phyloP scores from a whole-genome alignment of 768 basidiomycete species.

The Pleurotus salmoneostramineus region DNA sequence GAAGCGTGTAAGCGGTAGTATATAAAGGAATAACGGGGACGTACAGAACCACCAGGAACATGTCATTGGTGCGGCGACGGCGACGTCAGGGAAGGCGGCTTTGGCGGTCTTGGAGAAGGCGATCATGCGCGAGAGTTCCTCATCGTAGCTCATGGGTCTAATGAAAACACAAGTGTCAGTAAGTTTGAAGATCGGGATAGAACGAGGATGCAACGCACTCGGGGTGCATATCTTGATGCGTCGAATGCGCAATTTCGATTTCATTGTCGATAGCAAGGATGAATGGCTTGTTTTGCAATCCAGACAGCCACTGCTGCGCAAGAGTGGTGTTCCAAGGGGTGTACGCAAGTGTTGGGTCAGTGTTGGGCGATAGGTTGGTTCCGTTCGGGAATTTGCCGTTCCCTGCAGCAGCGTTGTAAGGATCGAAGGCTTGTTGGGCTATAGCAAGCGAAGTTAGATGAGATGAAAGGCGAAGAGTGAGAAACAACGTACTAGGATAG shows the following conservation, averaged over 20 bases:
- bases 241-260: conserved; percentile 50
- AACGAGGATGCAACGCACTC: conserved; percentile 19
- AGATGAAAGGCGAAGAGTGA: neutral
- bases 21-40: neutral
- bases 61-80: conserved; percentile 14
- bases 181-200: neutral
- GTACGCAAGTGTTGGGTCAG: conserved; percentile 37
- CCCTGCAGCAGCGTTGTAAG: conserved; percentile 45
- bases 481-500: conserved; percentile 34
- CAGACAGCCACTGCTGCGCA: conserved; percentile 40
- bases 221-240: conserved; percentile 58
- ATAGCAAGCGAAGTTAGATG: neutral
- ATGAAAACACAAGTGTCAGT: neutral
- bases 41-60: conserved; percentile 17
- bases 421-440: conserved; percentile 43
- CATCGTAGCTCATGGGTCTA: conserved; percentile 39
- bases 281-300: conserved; percentile 42
- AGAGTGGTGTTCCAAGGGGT: conserved; percentile 43
- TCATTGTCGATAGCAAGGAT: conserved; percentile 52
- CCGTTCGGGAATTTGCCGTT: conserved; percentile 48
- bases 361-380: conserved; percentile 34
- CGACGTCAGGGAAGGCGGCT: conserved; percentile 12
- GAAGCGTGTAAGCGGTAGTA: neutral
- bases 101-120: conserved; percentile 6
- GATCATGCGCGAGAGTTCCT: neutral